phyloP scores from a whole-genome alignment of 2,329 filamentous ascomycete species.

The Emergomyces pasteurianus region DNA sequence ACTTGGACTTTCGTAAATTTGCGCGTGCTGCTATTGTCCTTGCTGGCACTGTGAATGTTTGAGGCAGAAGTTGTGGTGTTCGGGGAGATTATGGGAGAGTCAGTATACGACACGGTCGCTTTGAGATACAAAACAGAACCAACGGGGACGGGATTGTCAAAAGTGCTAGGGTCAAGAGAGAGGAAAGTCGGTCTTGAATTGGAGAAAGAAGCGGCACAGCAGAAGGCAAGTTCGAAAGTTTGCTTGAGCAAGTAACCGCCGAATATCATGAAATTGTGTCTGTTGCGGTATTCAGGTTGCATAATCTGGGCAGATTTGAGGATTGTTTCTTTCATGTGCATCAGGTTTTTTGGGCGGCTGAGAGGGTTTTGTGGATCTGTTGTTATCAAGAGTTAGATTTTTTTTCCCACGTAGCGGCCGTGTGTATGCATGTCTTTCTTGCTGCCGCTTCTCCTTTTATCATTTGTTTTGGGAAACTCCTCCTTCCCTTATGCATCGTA shows the following conservation, averaged over 20 bases:
- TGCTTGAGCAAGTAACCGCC: slow-evolving; percentile 63
- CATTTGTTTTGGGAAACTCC: not conserved
- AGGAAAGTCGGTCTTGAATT: slow-evolving; percentile 60
- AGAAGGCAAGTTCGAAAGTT: slow-evolving; percentile 66
- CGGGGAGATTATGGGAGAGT: slow-evolving; percentile 33
- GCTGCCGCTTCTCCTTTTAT: not conserved
- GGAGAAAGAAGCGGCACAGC: slow-evolving; percentile 58
- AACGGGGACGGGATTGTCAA: slow-evolving; percentile 63
- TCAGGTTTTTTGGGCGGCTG: slow-evolving; percentile 45
- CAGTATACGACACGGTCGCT: slow-evolving; percentile 59
- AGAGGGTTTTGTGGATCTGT: slow-evolving; percentile 43
- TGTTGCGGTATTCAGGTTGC: slow-evolving; percentile 60
- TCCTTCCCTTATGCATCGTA: not conserved
- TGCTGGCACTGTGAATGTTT: slow-evolving; percentile 20
- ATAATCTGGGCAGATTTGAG: slow-evolving; percentile 60
- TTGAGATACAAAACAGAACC: slow-evolving; percentile 64
- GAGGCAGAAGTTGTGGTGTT: slow-evolving; percentile 22
- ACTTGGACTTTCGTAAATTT: slow-evolving; percentile 55
- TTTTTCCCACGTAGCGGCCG: not conserved
- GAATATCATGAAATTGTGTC: slow-evolving; percentile 69
- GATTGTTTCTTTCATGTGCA: slow-evolving; percentile 51
- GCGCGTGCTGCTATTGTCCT: slow-evolving; percentile 22
- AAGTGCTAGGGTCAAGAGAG: slow-evolving; percentile 60
- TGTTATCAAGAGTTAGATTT: not conserved
- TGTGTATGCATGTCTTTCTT: not conserved